Evolutionary conservation across 352 stramenopile species (phyloP).

Genomic region (Phytophthora europaea): DNA sequence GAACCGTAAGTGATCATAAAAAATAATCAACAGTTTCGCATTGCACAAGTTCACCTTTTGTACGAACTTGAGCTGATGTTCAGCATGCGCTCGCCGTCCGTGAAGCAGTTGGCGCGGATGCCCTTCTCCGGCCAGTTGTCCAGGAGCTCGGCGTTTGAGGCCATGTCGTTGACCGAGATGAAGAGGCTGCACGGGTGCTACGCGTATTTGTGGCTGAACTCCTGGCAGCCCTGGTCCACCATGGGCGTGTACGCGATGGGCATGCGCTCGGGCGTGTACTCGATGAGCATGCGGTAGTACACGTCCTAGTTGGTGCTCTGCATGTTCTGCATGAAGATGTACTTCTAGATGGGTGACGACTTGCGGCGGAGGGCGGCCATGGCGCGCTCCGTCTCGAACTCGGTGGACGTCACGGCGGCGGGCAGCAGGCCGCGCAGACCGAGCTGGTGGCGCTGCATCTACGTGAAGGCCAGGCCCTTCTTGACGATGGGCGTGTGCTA

Average conservation of each 20-base stretch:
- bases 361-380: slow-evolving; percentile 89
- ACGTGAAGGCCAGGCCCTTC: slow-evolving; percentile 95
- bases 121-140: slow-evolving; percentile 97
- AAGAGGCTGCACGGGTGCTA: slow-evolving; percentile 94
- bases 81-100: slow-evolving; percentile 96
- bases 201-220: slow-evolving; percentile 94
- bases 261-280: slow-evolving; percentile 94
- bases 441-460: slow-evolving; percentile 88
- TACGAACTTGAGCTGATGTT: too few species aligned
- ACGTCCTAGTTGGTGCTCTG: slow-evolving; percentile 92
- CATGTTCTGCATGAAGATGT: slow-evolving; percentile 93
- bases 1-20: too few species aligned
- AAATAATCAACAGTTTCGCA: too few species aligned
- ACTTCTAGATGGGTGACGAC: slow-evolving; percentile 92
- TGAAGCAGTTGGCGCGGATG: slow-evolving; percentile 97
- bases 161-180: slow-evolving; percentile 89
- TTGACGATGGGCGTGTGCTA: slow-evolving; percentile 92
- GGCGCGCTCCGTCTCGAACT: slow-evolving; percentile 91
- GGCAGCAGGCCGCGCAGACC: slow-evolving; percentile 94
- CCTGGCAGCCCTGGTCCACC: slow-evolving; percentile 93
- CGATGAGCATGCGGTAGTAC: slow-evolving; percentile 93
- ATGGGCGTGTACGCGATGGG: slow-evolving; percentile 99
- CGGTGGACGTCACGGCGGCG: slow-evolving; percentile 79
- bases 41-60: too few species aligned
- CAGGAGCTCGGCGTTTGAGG: slow-evolving; percentile 89